These are phyloP conservation scores for Isatis tinctoria DNA, from an alignment of 345 rosid genomes.

Conservation along the genomic window DNA sequence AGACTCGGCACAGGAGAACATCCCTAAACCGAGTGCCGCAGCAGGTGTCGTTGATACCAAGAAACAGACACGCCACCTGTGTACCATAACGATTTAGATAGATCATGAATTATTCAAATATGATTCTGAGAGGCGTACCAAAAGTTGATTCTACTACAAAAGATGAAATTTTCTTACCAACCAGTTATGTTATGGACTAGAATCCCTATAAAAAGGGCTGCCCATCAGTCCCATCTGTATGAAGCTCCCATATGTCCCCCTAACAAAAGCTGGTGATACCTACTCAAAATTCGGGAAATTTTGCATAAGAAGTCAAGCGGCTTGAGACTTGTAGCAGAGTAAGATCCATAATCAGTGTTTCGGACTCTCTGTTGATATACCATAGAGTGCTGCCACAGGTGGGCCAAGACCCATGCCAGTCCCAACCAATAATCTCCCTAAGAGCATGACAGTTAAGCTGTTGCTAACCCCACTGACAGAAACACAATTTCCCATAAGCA, in stretches of 20 bases:
- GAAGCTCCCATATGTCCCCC: constrained; percentile 97
- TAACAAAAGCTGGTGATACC: constrained; percentile 91
- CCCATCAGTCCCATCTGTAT: constrained; percentile 95
- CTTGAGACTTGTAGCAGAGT: background rate
- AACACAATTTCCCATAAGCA: constrained; percentile 39
- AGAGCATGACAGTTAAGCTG: constrained; percentile 69
- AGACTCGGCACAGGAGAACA: constrained; percentile 79
- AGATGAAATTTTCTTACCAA: constrained; percentile 49
- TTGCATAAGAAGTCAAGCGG: constrained; percentile 4
- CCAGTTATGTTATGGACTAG: constrained; percentile 76
- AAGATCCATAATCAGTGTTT: background rate
- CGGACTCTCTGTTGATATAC: constrained; percentile 33
- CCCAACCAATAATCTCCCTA: constrained; percentile 91
- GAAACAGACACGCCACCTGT: constrained; percentile 97
- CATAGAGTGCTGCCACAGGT: constrained; percentile 86
- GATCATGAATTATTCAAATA: background rate
- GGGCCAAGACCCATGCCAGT: constrained; percentile 96
- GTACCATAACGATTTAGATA: constrained; percentile 9
- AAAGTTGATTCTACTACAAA: background rate
- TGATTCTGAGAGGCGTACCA: background rate
- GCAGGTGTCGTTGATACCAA: constrained; percentile 86
- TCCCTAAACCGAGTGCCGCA: constrained; percentile 65
- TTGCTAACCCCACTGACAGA: constrained; percentile 62
- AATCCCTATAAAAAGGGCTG: constrained; percentile 72
- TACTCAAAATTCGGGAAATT: constrained; percentile 31